These are phyloP conservation scores for Gossypium turneri DNA, from an alignment of 345 rosid species.

Conservation along the genomic window DNA sequence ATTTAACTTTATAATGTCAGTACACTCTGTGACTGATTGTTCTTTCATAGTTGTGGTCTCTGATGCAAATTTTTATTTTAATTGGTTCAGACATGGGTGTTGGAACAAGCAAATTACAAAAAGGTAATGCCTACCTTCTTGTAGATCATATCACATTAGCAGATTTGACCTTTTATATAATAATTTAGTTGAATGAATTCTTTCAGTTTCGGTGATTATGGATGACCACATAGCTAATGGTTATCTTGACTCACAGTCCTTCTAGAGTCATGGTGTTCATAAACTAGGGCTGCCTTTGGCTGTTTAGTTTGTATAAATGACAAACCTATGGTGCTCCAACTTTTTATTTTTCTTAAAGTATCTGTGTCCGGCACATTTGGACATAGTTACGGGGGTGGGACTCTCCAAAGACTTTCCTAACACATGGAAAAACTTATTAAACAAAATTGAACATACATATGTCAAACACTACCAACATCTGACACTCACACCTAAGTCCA, in stretches of 20 bases:
- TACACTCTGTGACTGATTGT: neutral
- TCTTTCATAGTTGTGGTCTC: neutral
- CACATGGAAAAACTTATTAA: neutral
- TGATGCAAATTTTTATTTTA: neutral
- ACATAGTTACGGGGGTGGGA: neutral
- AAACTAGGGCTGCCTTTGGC: neutral
- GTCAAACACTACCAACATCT: neutral
- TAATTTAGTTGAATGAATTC: neutral
- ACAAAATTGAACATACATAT: too few species aligned
- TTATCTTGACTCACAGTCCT: conserved; percentile 1
- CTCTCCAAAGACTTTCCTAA: neutral
- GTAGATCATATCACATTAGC: conserved; percentile 4
- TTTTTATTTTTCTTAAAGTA: neutral
- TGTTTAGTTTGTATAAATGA: neutral
- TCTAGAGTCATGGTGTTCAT: neutral
- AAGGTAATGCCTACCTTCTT: conserved; percentile 47
- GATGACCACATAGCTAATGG: neutral
- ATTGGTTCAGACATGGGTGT: conserved; percentile 56
- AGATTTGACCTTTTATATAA: too few species aligned
- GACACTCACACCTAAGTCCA: neutral
- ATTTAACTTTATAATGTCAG: neutral
- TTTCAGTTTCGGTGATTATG: neutral
- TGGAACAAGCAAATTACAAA: conserved; percentile 75
- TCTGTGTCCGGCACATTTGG: neutral
- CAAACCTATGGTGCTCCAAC: neutral